Percentiles rank a stretch among this genome's conserved stretches.
phyloP scores from a whole-genome alignment of 768 basidiomycete genomes.

The Boletus insuetus region DNA sequence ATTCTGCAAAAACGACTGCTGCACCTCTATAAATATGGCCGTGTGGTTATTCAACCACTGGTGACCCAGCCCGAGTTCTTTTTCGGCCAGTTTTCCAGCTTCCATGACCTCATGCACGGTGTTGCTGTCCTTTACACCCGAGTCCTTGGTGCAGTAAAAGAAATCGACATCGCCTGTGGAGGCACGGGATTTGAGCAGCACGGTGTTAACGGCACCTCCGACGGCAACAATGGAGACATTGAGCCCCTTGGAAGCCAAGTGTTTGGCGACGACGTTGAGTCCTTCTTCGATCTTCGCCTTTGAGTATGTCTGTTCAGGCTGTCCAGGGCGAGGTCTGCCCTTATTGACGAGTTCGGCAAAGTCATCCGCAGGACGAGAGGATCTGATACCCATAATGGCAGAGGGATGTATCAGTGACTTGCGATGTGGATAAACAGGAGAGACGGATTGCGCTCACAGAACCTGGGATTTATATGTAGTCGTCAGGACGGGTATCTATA shows the following conservation, averaged over 20 bases:
- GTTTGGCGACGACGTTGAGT: conserved; percentile 1
- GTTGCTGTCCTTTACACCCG: neutral
- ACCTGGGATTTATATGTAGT: neutral
- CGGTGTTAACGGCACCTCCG: conserved; percentile 10
- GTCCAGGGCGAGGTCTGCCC: neutral
- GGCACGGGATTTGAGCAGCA: conserved; percentile 2
- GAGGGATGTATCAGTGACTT: neutral
- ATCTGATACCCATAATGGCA: neutral
- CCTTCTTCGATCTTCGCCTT: conserved; percentile 3
- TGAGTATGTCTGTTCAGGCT: conserved; percentile 1
- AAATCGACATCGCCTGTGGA: conserved; percentile 11
- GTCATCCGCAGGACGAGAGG: neutral
- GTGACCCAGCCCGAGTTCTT: neutral
- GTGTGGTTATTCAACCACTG: conserved; percentile 14
- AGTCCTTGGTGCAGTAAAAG: conserved; percentile 6
- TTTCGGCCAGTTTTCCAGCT: conserved; percentile 1
- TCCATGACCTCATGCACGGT: neutral
- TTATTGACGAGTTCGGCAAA: conserved; percentile 1
- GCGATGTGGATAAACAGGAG: neutral
- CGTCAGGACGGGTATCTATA: neutral
- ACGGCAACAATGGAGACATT: conserved; percentile 5
- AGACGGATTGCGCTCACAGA: neutral
- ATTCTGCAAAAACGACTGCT: neutral
- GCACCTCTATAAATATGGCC: conserved; percentile 4
- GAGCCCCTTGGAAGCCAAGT: neutral